phyloP scores from a whole-genome alignment of 1,139 yeast species.

The Yamadazyma pseudoaaseri region DNA sequence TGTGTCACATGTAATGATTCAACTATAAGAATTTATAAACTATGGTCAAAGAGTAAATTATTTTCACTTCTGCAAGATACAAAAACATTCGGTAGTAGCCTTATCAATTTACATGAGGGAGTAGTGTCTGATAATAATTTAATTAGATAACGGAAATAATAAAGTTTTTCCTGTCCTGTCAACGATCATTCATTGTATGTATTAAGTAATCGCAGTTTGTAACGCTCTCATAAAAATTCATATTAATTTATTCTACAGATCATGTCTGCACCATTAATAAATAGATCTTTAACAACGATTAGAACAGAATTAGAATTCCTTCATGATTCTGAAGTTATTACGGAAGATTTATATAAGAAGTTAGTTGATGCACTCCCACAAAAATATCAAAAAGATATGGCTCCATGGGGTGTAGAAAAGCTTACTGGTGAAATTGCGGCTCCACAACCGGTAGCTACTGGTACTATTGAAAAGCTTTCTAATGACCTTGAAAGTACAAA shows the following conservation, averaged over 20 bases:
- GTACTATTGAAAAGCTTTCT: conserved; percentile 17
- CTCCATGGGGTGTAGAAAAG: conserved; percentile 50
- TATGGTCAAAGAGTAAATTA: conserved; percentile 46
- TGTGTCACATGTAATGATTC: conserved; percentile 79
- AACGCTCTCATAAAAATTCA: too few species aligned
- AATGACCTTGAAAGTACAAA: conserved; percentile 23
- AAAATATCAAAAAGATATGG: conserved; percentile 53
- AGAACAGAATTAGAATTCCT: conserved; percentile 82
- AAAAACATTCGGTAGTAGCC: conserved; percentile 3
- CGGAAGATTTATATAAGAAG: conserved; percentile 54
- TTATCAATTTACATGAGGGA: conserved; percentile 5
- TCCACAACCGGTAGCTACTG: neutral
- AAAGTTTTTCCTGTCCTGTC: too few species aligned
- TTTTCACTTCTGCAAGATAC: neutral
- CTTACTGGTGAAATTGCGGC: conserved; percentile 15
- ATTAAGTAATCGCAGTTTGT: too few species aligned
- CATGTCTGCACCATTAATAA: conserved; percentile 62
- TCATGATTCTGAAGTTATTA: conserved; percentile 72
- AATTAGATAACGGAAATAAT: conserved; percentile 2
- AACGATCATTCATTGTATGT: too few species aligned
- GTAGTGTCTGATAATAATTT: neutral
- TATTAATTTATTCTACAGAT: too few species aligned
- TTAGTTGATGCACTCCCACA: conserved; percentile 56
- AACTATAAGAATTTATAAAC: conserved; percentile 66
- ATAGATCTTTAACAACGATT: conserved; percentile 74